Percentiles rank a stretch among this genome's conserved stretches.
These are phyloP conservation scores for Mollisia scopiformis DNA, from an alignment of 2,329 filamentous ascomycete genomes.

Conservation along the genomic window DNA sequence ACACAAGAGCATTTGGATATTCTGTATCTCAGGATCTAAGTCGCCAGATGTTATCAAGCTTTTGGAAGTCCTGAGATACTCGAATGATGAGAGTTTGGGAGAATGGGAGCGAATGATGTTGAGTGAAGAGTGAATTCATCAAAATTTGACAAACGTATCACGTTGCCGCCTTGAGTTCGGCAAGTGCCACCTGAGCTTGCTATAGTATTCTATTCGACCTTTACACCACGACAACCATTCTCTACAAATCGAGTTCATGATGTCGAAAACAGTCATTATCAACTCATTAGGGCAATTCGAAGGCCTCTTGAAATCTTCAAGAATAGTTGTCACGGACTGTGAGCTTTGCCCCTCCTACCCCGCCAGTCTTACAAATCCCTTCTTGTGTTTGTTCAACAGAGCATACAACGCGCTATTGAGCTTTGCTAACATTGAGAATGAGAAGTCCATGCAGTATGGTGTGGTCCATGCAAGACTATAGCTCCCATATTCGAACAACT, in stretches of 20 bases:
- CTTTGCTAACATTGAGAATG: slow-evolving; percentile 40
- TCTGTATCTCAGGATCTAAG: no score
- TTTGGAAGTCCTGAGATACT: no score
- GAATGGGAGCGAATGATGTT: not conserved
- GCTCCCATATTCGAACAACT: slow-evolving; percentile 82
- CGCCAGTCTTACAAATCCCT: slow-evolving; percentile 15
- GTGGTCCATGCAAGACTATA: slow-evolving; percentile 80
- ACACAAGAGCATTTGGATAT: no score
- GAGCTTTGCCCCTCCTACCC: slow-evolving; percentile 49
- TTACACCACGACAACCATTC: not conserved
- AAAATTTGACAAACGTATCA: not conserved
- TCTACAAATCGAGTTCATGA: slow-evolving; percentile 18
- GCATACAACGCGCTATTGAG: not conserved
- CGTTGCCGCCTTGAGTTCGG: slow-evolving; percentile 1
- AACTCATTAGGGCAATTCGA: slow-evolving; percentile 65
- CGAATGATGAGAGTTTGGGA: not conserved
- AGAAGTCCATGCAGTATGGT: slow-evolving; percentile 87
- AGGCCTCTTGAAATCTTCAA: slow-evolving; percentile 69
- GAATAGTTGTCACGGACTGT: slow-evolving; percentile 89
- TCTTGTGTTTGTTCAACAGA: not conserved
- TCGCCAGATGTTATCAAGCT: no score
- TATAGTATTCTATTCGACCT: not conserved
- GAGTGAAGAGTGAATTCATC: not conserved
- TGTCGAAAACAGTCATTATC: slow-evolving; percentile 47
- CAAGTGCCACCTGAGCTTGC: not conserved